Percentiles rank a stretch among this genome's conserved stretches.
phyloP scores from a whole-genome alignment of 495 filamentous ascomycete species.

The Elasticomyces elasticus region DNA sequence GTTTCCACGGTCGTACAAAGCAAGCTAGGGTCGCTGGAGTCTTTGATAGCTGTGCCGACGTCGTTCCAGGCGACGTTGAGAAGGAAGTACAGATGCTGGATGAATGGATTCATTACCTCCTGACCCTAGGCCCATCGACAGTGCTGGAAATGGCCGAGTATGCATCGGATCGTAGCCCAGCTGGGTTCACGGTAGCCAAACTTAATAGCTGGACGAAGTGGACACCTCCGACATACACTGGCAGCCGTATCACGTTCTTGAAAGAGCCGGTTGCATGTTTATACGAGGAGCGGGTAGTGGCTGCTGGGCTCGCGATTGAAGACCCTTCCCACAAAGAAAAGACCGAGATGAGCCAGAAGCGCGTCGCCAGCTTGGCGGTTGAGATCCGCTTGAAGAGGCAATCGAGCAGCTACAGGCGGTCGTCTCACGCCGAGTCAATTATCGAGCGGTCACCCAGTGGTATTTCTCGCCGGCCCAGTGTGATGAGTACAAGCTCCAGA shows the following conservation, averaged over 20 bases:
- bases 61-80: constrained; percentile 39
- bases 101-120: constrained; percentile 54
- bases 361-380: constrained; percentile 25
- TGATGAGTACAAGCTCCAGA: not conserved
- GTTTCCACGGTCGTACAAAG: constrained; percentile 45
- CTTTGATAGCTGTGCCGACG: constrained; percentile 38
- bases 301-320: constrained; percentile 14
- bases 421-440: constrained; percentile 24
- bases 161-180: constrained; percentile 30
- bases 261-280: constrained; percentile 52
- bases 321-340: constrained; percentile 15
- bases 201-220: constrained; percentile 48
- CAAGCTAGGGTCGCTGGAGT: constrained; percentile 49
- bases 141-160: constrained; percentile 46
- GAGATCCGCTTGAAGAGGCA: constrained; percentile 24
- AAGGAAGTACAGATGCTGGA: constrained; percentile 49
- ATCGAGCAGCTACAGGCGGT: constrained; percentile 16
- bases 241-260: constrained; percentile 50
- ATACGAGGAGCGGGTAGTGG: constrained; percentile 44
- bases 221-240: constrained; percentile 35
- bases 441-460: constrained; percentile 30
- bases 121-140: constrained; percentile 49
- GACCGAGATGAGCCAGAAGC: constrained; percentile 27
- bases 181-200: constrained; percentile 44
- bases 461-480: not conserved